Conservation (phyloP, 176 grass and related monocot species). For the Secale cereale region DNA sequence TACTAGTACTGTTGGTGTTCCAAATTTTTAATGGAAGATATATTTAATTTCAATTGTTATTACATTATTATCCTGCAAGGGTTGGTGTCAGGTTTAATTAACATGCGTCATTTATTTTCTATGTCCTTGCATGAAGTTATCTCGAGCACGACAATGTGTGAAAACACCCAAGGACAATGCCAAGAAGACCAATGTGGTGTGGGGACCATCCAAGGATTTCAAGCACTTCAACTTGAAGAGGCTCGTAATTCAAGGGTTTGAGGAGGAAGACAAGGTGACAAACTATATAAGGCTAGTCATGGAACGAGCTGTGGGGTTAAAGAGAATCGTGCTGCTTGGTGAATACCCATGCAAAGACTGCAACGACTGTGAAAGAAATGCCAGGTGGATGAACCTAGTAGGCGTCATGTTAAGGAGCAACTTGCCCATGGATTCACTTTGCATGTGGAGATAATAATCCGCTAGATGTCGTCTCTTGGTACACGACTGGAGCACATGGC, state of each 20-base stretch:
- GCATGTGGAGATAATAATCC: no score
- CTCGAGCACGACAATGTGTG: conserved; percentile 12
- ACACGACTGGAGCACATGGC: no score
- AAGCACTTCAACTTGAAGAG: background rate
- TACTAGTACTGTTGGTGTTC: no score
- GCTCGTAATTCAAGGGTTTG: background rate
- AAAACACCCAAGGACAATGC: background rate
- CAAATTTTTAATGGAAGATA: no score
- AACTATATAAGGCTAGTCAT: conserved; percentile 11
- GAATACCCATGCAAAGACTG: background rate
- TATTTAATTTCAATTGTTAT: background rate
- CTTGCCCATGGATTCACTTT: background rate
- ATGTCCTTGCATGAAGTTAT: background rate
- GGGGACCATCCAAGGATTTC: background rate
- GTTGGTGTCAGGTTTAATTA: background rate
- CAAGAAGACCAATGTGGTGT: background rate
- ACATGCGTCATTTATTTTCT: background rate
- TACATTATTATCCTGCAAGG: background rate
- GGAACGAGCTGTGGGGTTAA: background rate
- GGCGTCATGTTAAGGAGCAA: background rate
- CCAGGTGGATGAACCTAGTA: background rate
- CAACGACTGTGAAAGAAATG: no score
- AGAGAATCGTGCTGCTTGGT: background rate
- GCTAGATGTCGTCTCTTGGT: no score
- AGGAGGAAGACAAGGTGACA: background rate